phyloP scores from a whole-genome alignment of 768 basidiomycete genomes.

The Cystofilobasidium ferigula region DNA sequence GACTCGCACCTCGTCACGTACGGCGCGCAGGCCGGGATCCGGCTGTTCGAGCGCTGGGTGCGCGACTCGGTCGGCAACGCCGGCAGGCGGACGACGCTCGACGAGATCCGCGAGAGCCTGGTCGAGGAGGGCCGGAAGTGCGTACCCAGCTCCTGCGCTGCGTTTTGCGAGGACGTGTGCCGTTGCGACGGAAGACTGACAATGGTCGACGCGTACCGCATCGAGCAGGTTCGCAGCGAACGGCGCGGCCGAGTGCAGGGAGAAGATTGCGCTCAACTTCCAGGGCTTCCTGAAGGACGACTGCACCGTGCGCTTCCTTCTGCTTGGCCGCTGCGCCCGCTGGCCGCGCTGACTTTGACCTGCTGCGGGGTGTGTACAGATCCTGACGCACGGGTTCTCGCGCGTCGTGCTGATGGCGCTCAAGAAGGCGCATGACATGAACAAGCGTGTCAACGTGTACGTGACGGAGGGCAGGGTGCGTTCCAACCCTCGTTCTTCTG shows the following conservation, averaged over 20 bases:
- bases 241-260: conserved; percentile 65
- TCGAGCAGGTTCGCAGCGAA: conserved; percentile 16
- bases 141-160: conserved; percentile 23
- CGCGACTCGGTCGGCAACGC: conserved; percentile 30
- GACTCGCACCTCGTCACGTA: conserved; percentile 35
- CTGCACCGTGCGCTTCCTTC: conserved; percentile 48
- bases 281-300: conserved; percentile 91
- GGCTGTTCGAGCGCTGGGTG: conserved; percentile 39
- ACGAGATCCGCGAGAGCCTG: conserved; percentile 30
- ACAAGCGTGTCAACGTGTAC: conserved; percentile 91
- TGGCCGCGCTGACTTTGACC: background rate
- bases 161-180: no score
- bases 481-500: background rate
- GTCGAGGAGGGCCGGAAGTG: conserved; percentile 46
- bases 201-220: no score
- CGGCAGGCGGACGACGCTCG: conserved; percentile 23
- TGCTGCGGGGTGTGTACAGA: conserved; percentile 44
- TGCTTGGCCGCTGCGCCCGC: background rate
- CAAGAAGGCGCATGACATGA: conserved; percentile 67
- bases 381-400: conserved; percentile 93
- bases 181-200: no score
- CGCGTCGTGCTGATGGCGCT: conserved; percentile 89
- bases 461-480: conserved; percentile 49
- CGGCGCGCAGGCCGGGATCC: conserved; percentile 39
- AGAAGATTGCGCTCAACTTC: conserved; percentile 78